Conservation (phyloP, 2,329 filamentous ascomycete genomes). For the Cryphonectria nitschkei region DNA sequence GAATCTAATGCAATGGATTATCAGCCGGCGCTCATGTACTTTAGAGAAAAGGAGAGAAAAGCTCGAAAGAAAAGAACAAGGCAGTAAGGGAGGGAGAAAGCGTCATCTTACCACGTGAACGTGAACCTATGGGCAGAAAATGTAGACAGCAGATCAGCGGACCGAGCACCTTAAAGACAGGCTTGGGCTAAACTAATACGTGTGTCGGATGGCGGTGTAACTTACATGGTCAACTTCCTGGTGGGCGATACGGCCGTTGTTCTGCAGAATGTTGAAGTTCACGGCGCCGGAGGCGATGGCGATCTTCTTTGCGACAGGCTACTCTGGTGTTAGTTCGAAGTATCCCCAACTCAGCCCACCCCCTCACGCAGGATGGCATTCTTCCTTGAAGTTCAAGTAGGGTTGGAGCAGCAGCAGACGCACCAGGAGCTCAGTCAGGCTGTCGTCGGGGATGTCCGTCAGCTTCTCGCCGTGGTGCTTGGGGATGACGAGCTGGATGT, state of each 20-base stretch:
- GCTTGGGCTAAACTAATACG: too few species aligned
- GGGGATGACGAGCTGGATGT: constrained; percentile 82
- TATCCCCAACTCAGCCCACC: background rate
- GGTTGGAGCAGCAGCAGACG: constrained; percentile 32
- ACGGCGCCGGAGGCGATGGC: constrained; percentile 73
- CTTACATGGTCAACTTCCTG: constrained; percentile 90
- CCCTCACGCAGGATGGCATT: background rate
- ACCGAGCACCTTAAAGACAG: constrained; percentile 15
- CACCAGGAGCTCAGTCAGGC: constrained; percentile 80
- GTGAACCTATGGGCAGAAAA: constrained; percentile 65
- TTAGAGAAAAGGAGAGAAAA: too few species aligned
- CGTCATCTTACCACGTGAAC: constrained; percentile 78
- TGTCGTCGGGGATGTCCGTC: constrained; percentile 88
- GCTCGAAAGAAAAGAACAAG: background rate
- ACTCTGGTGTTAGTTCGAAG: background rate
- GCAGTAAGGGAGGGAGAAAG: background rate
- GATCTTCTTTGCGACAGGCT: constrained; percentile 86
- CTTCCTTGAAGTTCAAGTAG: background rate
- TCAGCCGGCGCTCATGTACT: background rate
- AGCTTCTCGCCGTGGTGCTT: constrained; percentile 94
- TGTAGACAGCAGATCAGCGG: background rate
- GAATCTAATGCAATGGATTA: constrained; percentile 63
- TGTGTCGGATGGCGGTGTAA: constrained; percentile 28
- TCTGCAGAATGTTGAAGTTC: constrained; percentile 94
- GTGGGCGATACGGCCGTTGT: constrained; percentile 90